Evolutionary conservation across 306 rosid species (phyloP).

Genomic region (Quercus gilva): DNA sequence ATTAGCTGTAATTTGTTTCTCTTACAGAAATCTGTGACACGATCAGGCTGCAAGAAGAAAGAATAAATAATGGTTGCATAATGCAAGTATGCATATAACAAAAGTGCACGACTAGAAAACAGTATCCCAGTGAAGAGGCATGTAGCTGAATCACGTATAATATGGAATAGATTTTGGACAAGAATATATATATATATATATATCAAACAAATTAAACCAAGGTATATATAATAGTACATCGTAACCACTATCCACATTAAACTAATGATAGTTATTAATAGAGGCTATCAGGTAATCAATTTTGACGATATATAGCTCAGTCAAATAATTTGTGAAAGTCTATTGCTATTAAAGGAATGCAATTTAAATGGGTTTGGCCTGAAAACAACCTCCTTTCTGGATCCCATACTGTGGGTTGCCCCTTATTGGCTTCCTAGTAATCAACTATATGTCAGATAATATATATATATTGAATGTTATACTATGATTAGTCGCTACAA

Average conservation of each 20-base stretch:
- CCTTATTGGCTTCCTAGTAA: too few relatives aligned
- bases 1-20: slow-evolving; percentile 93
- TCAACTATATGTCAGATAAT: too few relatives aligned
- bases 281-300: neutral
- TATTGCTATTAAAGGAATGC: neutral
- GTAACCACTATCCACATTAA: neutral
- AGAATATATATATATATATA: neutral
- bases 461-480: too few relatives aligned
- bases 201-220: neutral
- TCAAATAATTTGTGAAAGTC: too few relatives aligned
- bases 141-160: neutral
- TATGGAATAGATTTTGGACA: neutral
- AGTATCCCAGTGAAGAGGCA: neutral
- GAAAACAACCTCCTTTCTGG: too few relatives aligned
- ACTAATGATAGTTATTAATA: neutral
- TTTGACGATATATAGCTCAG: neutral
- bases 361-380: neutral
- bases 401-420: too few relatives aligned
- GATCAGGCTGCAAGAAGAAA: slow-evolving; percentile 84
- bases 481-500: too few relatives aligned
- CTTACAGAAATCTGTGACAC: slow-evolving; percentile 94
- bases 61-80: slow-evolving; percentile 8
- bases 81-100: slow-evolving; percentile 4
- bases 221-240: neutral
- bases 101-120: neutral